Conservation (phyloP, 352 stramenopile species). For the Pythium diclinum region DNA sequence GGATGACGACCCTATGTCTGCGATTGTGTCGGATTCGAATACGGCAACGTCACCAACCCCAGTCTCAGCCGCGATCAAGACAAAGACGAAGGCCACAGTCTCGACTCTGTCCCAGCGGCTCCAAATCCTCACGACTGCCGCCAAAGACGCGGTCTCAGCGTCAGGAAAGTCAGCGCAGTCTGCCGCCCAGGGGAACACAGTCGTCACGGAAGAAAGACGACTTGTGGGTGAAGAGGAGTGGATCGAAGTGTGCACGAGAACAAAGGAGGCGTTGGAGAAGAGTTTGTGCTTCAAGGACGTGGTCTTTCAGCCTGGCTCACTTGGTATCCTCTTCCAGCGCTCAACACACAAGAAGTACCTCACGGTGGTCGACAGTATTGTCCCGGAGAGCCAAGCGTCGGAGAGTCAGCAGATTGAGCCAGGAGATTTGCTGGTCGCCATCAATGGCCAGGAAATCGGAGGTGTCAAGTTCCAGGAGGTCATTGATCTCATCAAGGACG, state of each 20-base stretch:
- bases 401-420: constrained; percentile 60
- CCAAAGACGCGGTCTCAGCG: constrained; percentile 53
- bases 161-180: constrained; percentile 25
- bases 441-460: constrained; percentile 70
- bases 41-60: neutral
- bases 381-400: constrained; percentile 74
- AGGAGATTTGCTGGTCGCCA: constrained; percentile 69
- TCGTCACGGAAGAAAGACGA: constrained; percentile 30
- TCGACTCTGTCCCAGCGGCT: constrained; percentile 62
- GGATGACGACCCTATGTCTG: constrained; percentile 24
- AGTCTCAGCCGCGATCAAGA: constrained; percentile 13
- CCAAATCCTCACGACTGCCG: constrained; percentile 60
- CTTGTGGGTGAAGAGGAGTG: constrained; percentile 64
- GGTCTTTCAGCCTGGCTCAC: constrained; percentile 58
- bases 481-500: constrained; percentile 76
- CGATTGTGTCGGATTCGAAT: constrained; percentile 13
- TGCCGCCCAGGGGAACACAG: neutral
- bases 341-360: constrained; percentile 66
- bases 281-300: constrained; percentile 60
- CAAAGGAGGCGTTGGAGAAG: constrained; percentile 48
- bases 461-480: constrained; percentile 64
- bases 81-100: constrained; percentile 33
- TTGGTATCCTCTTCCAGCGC: constrained; percentile 81
- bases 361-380: constrained; percentile 77
- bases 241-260: constrained; percentile 66